Evolutionary conservation across 352 stramenopile genomes (phyloP).

Genomic region (Globisporangium alternatum): DNA sequence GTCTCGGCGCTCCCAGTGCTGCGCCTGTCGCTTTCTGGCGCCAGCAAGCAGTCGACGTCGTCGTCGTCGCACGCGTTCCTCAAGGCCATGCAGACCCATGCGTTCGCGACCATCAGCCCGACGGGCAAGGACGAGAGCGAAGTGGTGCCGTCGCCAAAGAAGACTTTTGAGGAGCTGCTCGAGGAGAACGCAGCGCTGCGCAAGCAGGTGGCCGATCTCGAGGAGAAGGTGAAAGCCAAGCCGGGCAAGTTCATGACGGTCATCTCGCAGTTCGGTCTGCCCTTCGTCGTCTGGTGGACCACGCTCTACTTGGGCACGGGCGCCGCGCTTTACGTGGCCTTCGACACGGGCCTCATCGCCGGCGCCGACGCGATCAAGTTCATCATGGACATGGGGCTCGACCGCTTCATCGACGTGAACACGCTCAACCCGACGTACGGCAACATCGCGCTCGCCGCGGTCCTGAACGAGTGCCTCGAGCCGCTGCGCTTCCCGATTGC

Average conservation of each 20-base stretch:
- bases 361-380: slow-evolving; percentile 82
- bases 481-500: slow-evolving; percentile 84
- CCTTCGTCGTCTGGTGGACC: slow-evolving; percentile 84
- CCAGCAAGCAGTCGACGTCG: slow-evolving; percentile 4
- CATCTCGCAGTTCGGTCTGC: slow-evolving; percentile 83
- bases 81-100: slow-evolving; percentile 32
- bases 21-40: slow-evolving; percentile 12
- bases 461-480: slow-evolving; percentile 87
- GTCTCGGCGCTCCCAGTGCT: slow-evolving; percentile 12
- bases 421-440: slow-evolving; percentile 81
- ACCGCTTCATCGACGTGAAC: slow-evolving; percentile 71
- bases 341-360: slow-evolving; percentile 66
- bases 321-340: slow-evolving; percentile 73
- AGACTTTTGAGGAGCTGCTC: slow-evolving; percentile 74
- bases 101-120: slow-evolving; percentile 48
- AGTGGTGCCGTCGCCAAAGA: slow-evolving; percentile 16
- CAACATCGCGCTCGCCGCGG: slow-evolving; percentile 82
- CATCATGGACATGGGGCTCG: slow-evolving; percentile 75
- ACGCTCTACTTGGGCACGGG: slow-evolving; percentile 70
- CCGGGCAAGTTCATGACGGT: slow-evolving; percentile 71
- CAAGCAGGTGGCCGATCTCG: slow-evolving; percentile 61
- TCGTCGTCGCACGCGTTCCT: slow-evolving; percentile 18
- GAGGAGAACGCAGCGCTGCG: slow-evolving; percentile 71
- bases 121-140: slow-evolving; percentile 27
- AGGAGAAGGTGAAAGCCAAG: slow-evolving; percentile 62